Evolutionary conservation across 2,329 filamentous ascomycete genomes (phyloP).

Genomic region (Pestalotiopsis sp.): DNA sequence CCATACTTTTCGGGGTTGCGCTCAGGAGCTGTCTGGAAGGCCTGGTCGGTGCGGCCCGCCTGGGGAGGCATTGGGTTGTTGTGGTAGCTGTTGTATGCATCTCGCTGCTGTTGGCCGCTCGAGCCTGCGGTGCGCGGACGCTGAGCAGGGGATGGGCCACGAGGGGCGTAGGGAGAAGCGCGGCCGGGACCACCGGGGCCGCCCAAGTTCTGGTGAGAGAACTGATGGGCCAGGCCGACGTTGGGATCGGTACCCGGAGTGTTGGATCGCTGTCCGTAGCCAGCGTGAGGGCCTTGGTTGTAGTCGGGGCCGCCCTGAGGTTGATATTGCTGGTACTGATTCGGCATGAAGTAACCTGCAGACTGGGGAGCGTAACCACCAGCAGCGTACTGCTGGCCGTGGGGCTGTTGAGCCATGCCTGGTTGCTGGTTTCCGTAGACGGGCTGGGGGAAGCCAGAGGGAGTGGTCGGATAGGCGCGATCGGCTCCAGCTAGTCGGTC

Average conservation of each 20-base stretch:
- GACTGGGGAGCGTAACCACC: slow-evolving; percentile 45
- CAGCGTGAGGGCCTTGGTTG: slow-evolving; percentile 28
- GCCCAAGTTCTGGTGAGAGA: slow-evolving; percentile 93
- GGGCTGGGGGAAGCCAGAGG: slow-evolving; percentile 94
- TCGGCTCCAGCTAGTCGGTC: slow-evolving; percentile 64
- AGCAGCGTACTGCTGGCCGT: slow-evolving; percentile 42
- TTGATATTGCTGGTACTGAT: slow-evolving; percentile 51
- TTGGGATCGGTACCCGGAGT: slow-evolving; percentile 74
- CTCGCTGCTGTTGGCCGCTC: slow-evolving; percentile 61
- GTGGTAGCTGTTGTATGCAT: slow-evolving; percentile 65
- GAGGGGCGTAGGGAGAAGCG: slow-evolving; percentile 67
- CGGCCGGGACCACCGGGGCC: slow-evolving; percentile 57
- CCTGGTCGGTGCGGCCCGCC: slow-evolving; percentile 58
- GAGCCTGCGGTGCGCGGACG: slow-evolving; percentile 84
- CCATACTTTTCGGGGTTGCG: slow-evolving; percentile 83
- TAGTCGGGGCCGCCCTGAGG: slow-evolving; percentile 26
- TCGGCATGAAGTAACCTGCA: slow-evolving; percentile 63
- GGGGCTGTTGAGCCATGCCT: slow-evolving; percentile 39
- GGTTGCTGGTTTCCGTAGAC: slow-evolving; percentile 55
- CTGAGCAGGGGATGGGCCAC: slow-evolving; percentile 69
- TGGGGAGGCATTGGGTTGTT: slow-evolving; percentile 67
- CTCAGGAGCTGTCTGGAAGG: slow-evolving; percentile 79
- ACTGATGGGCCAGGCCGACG: slow-evolving; percentile 90
- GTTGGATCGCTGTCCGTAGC: slow-evolving; percentile 54
- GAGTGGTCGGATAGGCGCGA: slow-evolving; percentile 81